Evolutionary conservation across 2,329 filamentous ascomycete species (phyloP).

Genomic region (Fusarium temperatum): DNA sequence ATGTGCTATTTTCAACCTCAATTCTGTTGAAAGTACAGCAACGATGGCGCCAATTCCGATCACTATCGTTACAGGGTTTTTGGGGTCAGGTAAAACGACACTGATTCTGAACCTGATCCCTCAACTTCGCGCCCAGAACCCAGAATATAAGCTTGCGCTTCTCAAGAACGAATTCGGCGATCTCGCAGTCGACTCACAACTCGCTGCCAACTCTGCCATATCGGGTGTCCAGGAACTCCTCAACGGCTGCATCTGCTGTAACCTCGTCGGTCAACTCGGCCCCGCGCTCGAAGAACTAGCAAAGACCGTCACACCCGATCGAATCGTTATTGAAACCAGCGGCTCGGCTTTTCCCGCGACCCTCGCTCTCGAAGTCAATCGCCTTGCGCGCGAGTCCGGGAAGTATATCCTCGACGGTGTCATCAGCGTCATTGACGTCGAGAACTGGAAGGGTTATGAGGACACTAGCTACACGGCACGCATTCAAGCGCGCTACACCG

Average conservation of each 20-base stretch:
- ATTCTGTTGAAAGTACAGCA: neutral
- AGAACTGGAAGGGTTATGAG: slow-evolving; percentile 94
- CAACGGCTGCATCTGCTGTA: slow-evolving; percentile 98
- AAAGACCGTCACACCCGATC: slow-evolving; percentile 68
- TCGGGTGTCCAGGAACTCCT: slow-evolving; percentile 91
- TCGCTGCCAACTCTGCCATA: slow-evolving; percentile 83
- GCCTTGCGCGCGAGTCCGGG: slow-evolving; percentile 74
- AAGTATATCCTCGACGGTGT: slow-evolving; percentile 85
- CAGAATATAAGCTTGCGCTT: slow-evolving; percentile 85
- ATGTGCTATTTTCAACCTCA: neutral
- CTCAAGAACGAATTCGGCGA: slow-evolving; percentile 99
- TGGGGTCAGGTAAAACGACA: slow-evolving; percentile 96
- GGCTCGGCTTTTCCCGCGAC: slow-evolving; percentile 90
- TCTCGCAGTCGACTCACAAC: slow-evolving; percentile 89
- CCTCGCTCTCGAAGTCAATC: slow-evolving; percentile 88
- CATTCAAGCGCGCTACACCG: slow-evolving; percentile 88
- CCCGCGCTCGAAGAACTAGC: slow-evolving; percentile 81
- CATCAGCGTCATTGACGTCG: slow-evolving; percentile 88
- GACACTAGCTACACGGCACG: slow-evolving; percentile 90
- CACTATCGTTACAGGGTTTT: slow-evolving; percentile 95
- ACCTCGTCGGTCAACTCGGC: slow-evolving; percentile 90
- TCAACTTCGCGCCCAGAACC: slow-evolving; percentile 79
- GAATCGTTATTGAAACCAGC: slow-evolving; percentile 93
- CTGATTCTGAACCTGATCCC: slow-evolving; percentile 93
- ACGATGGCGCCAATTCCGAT: slow-evolving; percentile 79